Evolutionary conservation across 495 filamentous ascomycete species (phyloP).

Genomic region (Xylaria intraflava): DNA sequence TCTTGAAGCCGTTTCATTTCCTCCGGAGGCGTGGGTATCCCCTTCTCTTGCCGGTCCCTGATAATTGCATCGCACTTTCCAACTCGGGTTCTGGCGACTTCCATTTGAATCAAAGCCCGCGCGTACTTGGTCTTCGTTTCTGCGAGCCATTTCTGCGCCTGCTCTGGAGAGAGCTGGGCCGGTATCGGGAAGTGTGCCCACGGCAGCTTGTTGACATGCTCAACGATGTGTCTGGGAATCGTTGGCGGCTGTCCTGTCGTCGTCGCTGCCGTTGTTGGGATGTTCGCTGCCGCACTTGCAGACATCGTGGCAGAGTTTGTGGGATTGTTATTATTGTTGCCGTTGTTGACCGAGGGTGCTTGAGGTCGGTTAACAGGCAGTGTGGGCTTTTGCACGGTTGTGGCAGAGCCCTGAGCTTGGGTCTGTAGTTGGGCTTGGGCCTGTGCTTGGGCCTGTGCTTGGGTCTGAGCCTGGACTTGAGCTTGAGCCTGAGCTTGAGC

Average conservation of each 20-base stretch:
- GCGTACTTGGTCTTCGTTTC: constrained; percentile 29
- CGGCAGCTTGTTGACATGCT: constrained; percentile 31
- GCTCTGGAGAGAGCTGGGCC: constrained; percentile 14
- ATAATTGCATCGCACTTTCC: constrained; percentile 24
- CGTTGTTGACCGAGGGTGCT: constrained; percentile 11
- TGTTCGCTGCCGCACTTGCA: constrained; percentile 2
- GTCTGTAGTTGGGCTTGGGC: background rate
- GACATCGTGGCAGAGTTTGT: constrained; percentile 8
- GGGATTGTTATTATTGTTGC: too few relatives aligned
- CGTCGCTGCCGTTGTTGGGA: constrained; percentile 2
- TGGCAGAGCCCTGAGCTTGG: constrained; percentile 10
- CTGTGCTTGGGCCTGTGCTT: constrained; percentile 14
- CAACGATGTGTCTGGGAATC: constrained; percentile 27
- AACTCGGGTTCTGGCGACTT: constrained; percentile 18
- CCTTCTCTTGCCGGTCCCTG: constrained; percentile 29
- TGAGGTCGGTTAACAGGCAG: constrained; percentile 20
- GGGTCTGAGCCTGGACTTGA: constrained; percentile 7
- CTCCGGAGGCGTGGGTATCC: constrained; percentile 21
- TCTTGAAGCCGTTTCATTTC: constrained; percentile 30
- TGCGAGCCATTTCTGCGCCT: constrained; percentile 24
- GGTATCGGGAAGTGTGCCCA: constrained; percentile 23
- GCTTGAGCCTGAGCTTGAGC: background rate
- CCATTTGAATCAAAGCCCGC: constrained; percentile 31
- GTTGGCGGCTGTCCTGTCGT: background rate
- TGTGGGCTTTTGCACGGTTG: constrained; percentile 12